Base-by-base conservation (phyloP, 495 filamentous ascomycete species). In the Entonaema liquescens region DNA sequence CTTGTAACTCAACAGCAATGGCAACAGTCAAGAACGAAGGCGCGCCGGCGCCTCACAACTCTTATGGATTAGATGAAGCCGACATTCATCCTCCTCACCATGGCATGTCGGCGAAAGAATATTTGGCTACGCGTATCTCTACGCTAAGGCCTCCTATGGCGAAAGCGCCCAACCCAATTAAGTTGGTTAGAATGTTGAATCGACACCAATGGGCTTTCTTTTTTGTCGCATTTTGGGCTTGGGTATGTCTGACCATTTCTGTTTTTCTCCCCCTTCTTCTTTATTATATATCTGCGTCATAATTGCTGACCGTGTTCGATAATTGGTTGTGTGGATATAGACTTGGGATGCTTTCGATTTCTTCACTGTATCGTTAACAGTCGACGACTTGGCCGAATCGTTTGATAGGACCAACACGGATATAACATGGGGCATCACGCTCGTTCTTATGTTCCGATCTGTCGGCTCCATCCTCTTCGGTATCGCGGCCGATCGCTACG, bases 301-400 rank as follows among this genome's bases (percentile, higher is more conserved):
- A 11, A 52, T 38, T 64, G 29, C 56, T 68, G 55, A 64, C 52
- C 12, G 29, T 33, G 26, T 12, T 55, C 23, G 52, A 21, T 15
- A 21, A 35, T 28, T 3, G 28, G 12, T 55, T 52, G 49, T 52
- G 19, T 54, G 35, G 21, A 8, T 50, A 29, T 77, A 88, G 88
- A 88, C 89, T 0, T 95, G 92, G 91, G 93, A 97, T 77, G 88
- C 93, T 13, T 94, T 95, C 67, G 93, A 97, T 75, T 97, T 97
- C 83, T 97, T 97, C 83, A 94, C 92, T 67, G 92, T 95, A 71
- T 92, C 90, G 6, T 78, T 97, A 61, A 93, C 92, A 0, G 88
- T 93, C 21, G 78, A 80, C 5, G 79, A 93, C 31, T 83, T 97
- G 28, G 89, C 92, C 26, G 78, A 88, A 70, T 78, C 80, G 1